phyloP scores from a whole-genome alignment of 331 rosid genomes.

The Phaseolus coccineus region DNA sequence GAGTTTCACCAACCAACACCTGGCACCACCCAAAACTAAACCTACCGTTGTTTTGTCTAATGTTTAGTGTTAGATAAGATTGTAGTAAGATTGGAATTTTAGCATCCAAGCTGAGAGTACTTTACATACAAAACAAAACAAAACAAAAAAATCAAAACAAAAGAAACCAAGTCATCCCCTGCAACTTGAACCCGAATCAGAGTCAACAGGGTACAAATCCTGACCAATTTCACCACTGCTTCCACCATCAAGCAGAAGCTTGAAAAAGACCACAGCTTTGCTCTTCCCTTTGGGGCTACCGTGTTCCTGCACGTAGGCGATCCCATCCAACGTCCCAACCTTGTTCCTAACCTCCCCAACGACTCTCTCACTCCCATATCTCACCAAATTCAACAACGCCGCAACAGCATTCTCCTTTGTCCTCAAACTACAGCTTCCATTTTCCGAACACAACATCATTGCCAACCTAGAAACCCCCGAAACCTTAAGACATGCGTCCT shows the following conservation, averaged over 20 bases:
- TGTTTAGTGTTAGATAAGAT: too few relatives aligned
- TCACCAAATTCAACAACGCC: constrained; percentile 64
- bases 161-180: background rate
- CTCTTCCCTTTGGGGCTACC: constrained; percentile 66
- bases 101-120: too few relatives aligned
- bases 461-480: constrained; percentile 59
- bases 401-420: constrained; percentile 78
- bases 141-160: too few relatives aligned
- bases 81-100: too few relatives aligned
- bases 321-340: constrained; percentile 48
- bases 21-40: background rate
- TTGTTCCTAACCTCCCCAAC: constrained; percentile 54
- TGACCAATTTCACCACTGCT: background rate
- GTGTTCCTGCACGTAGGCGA: constrained; percentile 62
- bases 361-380: constrained; percentile 53
- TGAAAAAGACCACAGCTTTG: constrained; percentile 62
- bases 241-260: constrained; percentile 57
- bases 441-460: constrained; percentile 58
- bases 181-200: background rate
- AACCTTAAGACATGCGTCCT: constrained; percentile 59
- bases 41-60: too few relatives aligned
- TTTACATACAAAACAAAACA: too few relatives aligned
- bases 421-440: constrained; percentile 61
- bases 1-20: background rate
- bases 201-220: constrained; percentile 35